Base-by-base conservation (phyloP, 345 rosid species). In the Gossypium anomalum region DNA sequence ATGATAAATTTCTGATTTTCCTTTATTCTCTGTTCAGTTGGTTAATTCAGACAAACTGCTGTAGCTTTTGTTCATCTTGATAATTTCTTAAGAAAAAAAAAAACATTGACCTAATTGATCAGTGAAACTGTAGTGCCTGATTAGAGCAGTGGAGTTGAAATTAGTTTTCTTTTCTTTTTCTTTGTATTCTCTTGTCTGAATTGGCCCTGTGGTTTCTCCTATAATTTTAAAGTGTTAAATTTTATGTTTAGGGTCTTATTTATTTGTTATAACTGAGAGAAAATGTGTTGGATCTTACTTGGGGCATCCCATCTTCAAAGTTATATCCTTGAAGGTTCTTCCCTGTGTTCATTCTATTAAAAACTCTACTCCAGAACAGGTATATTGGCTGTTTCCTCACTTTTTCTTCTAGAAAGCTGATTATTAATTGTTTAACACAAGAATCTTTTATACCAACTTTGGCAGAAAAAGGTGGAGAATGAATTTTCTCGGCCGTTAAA, bases 271-370 rank as follows among this genome's bases (percentile, higher is more conserved):
- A 60, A 85, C 89, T 0, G 97, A 87, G 72, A 88, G 90, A 19
- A 90, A 89, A 79, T 85, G 92, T 73, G 91, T 87, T 83, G 98
- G 98, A 25, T 82, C 88, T 13, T 91, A 91, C 83, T 80, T 87
- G 81, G 98, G 97, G 49, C 91, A 88, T 88, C 89, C 91, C 64
- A 91, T 95, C 53, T 93, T 79, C 86, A 95, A 89, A 86, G 79
- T 89, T 65, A 78, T 80, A 6, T 88, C 97, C 34, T 86, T 95
- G 82, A 95, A 88, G 86, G 85, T 88, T 84, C 87, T 89, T 77
- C 93, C 97, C 47, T 95, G 99, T 75, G 94, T 89, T 81, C 92
- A 91, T 82, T 84, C 94, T 59, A 77, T 95, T 56, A 86, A 88
- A 73, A 81, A 76, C 71, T 86, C 98, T 3, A 74, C 93, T 27